These are phyloP conservation scores for Ganoderma multipileum DNA, from an alignment of 1,284 basidiomycete genomes.

Conservation along the genomic window DNA sequence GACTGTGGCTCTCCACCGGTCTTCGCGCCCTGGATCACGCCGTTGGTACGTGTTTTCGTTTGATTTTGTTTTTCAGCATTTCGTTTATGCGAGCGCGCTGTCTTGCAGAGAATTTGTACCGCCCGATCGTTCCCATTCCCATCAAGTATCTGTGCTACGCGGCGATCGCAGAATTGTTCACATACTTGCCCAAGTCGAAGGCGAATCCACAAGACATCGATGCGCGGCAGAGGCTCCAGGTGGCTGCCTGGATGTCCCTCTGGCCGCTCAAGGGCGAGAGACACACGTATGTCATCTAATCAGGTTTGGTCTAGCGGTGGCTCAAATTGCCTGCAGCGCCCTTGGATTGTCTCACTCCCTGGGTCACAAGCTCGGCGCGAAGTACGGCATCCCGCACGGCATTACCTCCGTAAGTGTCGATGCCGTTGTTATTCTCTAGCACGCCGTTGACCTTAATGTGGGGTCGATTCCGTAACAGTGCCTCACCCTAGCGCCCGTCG, in stretches of 20 bases:
- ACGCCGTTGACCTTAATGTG: neutral
- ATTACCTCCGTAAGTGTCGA: constrained; percentile 70
- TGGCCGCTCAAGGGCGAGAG: constrained; percentile 69
- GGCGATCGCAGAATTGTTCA: constrained; percentile 78
- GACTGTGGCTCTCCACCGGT: constrained; percentile 82
- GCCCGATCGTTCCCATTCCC: constrained; percentile 62
- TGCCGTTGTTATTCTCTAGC: neutral
- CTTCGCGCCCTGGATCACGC: constrained; percentile 83
- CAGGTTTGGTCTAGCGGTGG: neutral
- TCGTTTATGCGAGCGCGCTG: neutral
- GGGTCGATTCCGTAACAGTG: constrained; percentile 52
- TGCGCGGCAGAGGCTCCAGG: constrained; percentile 70
- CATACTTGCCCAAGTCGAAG: constrained; percentile 71
- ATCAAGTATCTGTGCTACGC: constrained; percentile 69
- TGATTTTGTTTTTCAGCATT: neutral
- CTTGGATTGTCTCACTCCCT: constrained; percentile 79
- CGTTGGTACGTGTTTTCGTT: constrained; percentile 51
- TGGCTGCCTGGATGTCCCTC: constrained; percentile 83
- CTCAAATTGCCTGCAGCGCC: constrained; percentile 45
- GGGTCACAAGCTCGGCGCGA: constrained; percentile 79
- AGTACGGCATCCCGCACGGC: constrained; percentile 81
- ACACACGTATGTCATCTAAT: constrained; percentile 49
- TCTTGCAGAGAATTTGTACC: constrained; percentile 69
- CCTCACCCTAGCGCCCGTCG: constrained; percentile 73
- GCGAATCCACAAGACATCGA: constrained; percentile 62